Percentiles rank a stretch among this genome's conserved stretches.
phyloP scores from a whole-genome alignment of 768 basidiomycete species.

The Macrolepiota albuminosa region DNA sequence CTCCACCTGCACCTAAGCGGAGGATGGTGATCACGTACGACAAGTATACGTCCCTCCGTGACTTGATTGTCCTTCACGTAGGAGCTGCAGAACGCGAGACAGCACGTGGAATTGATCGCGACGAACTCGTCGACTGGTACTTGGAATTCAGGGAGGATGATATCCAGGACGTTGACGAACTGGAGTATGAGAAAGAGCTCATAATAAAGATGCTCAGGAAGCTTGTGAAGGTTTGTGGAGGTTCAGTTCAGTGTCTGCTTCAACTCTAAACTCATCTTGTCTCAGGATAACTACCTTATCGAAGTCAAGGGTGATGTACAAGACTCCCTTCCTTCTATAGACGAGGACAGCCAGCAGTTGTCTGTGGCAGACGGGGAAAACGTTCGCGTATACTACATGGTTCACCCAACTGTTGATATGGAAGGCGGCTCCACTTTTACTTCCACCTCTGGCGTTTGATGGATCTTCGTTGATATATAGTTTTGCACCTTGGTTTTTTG shows the following conservation, averaged over 20 bases:
- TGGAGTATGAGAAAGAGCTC: constrained; percentile 89
- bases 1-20: constrained; percentile 50
- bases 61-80: constrained; percentile 81
- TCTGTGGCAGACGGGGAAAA: constrained; percentile 49
- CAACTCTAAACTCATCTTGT: not conserved
- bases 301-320: constrained; percentile 82
- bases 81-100: constrained; percentile 71
- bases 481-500: constrained; percentile 12
- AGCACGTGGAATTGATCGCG: constrained; percentile 75
- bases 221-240: constrained; percentile 73
- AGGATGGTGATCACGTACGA: constrained; percentile 95
- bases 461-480: not conserved
- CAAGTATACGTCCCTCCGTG: constrained; percentile 88
- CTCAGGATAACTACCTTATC: constrained; percentile 79
- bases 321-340: constrained; percentile 66
- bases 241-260: not conserved
- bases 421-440: constrained; percentile 46
- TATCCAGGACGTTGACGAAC: constrained; percentile 76
- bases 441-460: constrained; percentile 21
- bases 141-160: constrained; percentile 85
- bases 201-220: constrained; percentile 86
- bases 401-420: constrained; percentile 83
- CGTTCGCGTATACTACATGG: constrained; percentile 80
- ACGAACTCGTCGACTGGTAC: constrained; percentile 96
- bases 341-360: constrained; percentile 53